Base-by-base conservation (phyloP, 208 protist species). In the Acanthamoeba healyi region DNA sequence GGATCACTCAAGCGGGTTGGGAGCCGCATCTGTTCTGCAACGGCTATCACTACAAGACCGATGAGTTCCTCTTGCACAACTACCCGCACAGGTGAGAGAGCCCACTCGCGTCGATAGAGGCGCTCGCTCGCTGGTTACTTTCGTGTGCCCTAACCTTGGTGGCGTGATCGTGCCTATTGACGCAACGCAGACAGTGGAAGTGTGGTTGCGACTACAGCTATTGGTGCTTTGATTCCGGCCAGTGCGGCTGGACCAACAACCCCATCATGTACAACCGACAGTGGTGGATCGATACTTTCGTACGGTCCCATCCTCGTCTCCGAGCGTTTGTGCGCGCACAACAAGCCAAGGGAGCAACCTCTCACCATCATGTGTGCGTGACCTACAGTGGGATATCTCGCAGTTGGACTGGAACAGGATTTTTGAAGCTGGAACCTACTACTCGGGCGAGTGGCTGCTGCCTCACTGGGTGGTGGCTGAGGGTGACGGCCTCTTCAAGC, bases 171-270 rank as follows among this genome's bases (percentile, higher is more conserved):
- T n/a, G 12, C 19, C 1, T 0, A 10, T 40, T 82, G 19, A 15
- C 9, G 26, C 34, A 14, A 3, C 63, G 0, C 70, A 81, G 77
- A 44, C 34, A 61, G 77, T 86, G 77, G 77, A 29, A 58, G 77
- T 86, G 77, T 12, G 77, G 77, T 3, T 86, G 77, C 26, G 77
- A 86, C 34, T 58, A 38, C 77, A 86, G 44, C 46, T 86, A 40
- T 22, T 86, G 77, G 77, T 86, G 77, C 77, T 58, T 86, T 44
- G 77, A 86, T 86, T 9, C 77, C 46, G 77, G 42, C 0, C 77
- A 86, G 44, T 86, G 77, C 46, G 77, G 77, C 0, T 86, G 77
- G 77, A 86, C 77, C 77, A 86, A 86, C 77, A 86, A 86, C 15
- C 77, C 77, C n/a, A 86, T 86, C 77, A 61, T 86, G 77, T 86